These are phyloP conservation scores for Ceratocystis cacaofunesta DNA, from an alignment of 2,329 filamentous ascomycete species.

Conservation along the genomic window DNA sequence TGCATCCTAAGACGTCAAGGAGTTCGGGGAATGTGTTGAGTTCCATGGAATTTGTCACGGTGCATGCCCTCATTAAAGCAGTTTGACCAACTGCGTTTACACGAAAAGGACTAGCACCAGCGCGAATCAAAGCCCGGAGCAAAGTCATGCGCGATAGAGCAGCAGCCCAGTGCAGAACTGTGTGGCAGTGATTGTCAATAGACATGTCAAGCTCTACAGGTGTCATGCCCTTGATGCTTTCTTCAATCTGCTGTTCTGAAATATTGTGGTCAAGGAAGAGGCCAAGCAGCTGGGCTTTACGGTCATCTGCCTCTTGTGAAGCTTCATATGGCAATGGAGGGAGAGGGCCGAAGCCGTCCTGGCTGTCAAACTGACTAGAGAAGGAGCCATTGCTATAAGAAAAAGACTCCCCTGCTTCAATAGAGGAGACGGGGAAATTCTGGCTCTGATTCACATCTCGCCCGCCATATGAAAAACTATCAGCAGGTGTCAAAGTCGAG, in stretches of 20 bases:
- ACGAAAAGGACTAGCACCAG: slow-evolving; percentile 74
- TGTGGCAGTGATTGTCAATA: slow-evolving; percentile 77
- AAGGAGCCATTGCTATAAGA: slow-evolving; percentile 40
- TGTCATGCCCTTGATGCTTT: slow-evolving; percentile 60
- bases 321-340: slow-evolving; percentile 48
- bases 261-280: slow-evolving; percentile 63
- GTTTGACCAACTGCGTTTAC: slow-evolving; percentile 86
- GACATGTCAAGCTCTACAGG: slow-evolving; percentile 79
- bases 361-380: not conserved
- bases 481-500: slow-evolving; percentile 37
- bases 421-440: slow-evolving; percentile 55
- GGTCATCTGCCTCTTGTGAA: slow-evolving; percentile 56
- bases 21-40: slow-evolving; percentile 80
- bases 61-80: slow-evolving; percentile 79
- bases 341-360: slow-evolving; percentile 43
- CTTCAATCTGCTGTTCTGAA: slow-evolving; percentile 57
- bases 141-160: slow-evolving; percentile 77
- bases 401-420: slow-evolving; percentile 69
- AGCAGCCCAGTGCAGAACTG: slow-evolving; percentile 89
- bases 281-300: slow-evolving; percentile 66
- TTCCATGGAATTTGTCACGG: slow-evolving; percentile 89
- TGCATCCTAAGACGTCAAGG: slow-evolving; percentile 72
- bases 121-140: slow-evolving; percentile 63
- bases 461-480: slow-evolving; percentile 40
- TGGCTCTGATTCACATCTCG: slow-evolving; percentile 29